phyloP scores from a whole-genome alignment of 805 yeast species.

The Cyberlindnera amylophila region DNA sequence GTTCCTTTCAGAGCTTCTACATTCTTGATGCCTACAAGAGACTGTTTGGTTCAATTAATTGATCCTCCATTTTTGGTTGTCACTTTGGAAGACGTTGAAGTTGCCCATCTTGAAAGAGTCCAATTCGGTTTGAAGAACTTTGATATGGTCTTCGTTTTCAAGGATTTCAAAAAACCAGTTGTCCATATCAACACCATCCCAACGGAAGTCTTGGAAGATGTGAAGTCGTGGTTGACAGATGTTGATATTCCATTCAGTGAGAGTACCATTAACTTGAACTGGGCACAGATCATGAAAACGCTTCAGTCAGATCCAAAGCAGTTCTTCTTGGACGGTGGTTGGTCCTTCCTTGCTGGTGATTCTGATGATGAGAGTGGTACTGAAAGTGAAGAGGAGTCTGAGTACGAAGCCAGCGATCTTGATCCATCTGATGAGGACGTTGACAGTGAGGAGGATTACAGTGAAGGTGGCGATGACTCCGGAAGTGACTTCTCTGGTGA shows the following conservation, averaged over 20 bases:
- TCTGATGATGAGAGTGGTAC: constrained; percentile 70
- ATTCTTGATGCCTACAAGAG: constrained; percentile 94
- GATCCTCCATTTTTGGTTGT: constrained; percentile 95
- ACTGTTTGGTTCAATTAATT: constrained; percentile 87
- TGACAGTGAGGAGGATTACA: constrained; percentile 33
- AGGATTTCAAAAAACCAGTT: constrained; percentile 83
- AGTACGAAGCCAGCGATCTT: constrained; percentile 42
- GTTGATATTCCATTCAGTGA: constrained; percentile 94
- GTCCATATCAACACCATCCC: constrained; percentile 94
- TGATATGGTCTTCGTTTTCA: constrained; percentile 93
- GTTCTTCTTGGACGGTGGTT: constrained; percentile 92
- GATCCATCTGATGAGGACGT: constrained; percentile 41
- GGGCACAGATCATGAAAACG: constrained; percentile 95
- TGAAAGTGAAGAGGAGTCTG: constrained; percentile 66
- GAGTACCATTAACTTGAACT: constrained; percentile 92
- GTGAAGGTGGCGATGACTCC: constrained; percentile 31
- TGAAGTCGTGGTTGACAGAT: constrained; percentile 96
- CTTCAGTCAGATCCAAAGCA: constrained; percentile 89
- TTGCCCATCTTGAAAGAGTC: constrained; percentile 94
- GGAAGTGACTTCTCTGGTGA: constrained; percentile 35
- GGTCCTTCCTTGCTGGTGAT: constrained; percentile 89
- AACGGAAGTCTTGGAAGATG: constrained; percentile 84
- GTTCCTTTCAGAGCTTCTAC: constrained; percentile 95
- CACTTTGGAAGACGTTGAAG: constrained; percentile 85
- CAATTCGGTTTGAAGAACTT: constrained; percentile 96